Evolutionary conservation across 768 basidiomycete species (phyloP).

Genomic region (Udeniomyces megalosporus): DNA sequence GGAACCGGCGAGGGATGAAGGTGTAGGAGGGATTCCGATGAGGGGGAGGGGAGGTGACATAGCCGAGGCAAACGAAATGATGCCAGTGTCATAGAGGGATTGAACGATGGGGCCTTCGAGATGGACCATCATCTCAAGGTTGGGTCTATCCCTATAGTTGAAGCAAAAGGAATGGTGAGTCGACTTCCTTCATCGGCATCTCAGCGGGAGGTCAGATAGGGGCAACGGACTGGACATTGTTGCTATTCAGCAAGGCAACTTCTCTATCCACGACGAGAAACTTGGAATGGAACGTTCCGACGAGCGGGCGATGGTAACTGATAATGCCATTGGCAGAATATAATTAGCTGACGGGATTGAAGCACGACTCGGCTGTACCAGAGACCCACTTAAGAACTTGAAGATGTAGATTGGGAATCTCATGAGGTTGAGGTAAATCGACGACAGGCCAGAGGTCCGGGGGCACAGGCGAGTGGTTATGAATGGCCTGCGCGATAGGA

Average conservation of each 20-base stretch:
- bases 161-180: not conserved
- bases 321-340: not conserved
- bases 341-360: no score
- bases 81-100: conserved; percentile 50
- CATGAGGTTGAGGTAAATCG: conserved; percentile 34
- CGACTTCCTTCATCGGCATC: not conserved
- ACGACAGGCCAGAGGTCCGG: conserved; percentile 9
- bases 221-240: conserved; percentile 38
- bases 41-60: conserved; percentile 38
- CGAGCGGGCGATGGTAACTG: conserved; percentile 35
- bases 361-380: not conserved
- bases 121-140: conserved; percentile 49
- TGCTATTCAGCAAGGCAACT: conserved; percentile 47
- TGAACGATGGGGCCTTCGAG: conserved; percentile 57
- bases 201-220: not conserved
- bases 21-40: conserved; percentile 22
- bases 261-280: conserved; percentile 55
- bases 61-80: conserved; percentile 44
- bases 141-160: conserved; percentile 31
- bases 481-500: not conserved
- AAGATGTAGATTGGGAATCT: conserved; percentile 41
- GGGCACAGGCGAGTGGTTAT: conserved; percentile 12
- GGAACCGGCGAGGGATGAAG: conserved; percentile 27
- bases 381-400: not conserved
- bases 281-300: conserved; percentile 58